A percentile compares a stretch with the other conserved stretches of the same genome.
Evolutionary conservation across 2,329 filamentous ascomycete species (phyloP).

Genomic region (Falciphora oryzae): DNA sequence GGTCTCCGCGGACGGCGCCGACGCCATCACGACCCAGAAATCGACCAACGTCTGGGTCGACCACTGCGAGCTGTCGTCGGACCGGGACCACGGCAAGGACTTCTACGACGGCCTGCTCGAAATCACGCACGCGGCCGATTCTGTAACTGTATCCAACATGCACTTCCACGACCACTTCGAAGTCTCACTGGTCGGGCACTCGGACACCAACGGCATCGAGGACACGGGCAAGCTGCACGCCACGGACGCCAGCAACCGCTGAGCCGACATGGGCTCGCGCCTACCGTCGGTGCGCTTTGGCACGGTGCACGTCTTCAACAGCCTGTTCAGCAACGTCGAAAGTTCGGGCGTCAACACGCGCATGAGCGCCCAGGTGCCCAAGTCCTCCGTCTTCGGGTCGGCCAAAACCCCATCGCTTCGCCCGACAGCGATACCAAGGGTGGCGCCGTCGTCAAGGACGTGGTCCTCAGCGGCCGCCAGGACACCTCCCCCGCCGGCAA

Average conservation of each 20-base stretch:
- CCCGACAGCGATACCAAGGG: constrained; percentile 27
- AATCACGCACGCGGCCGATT: constrained; percentile 57
- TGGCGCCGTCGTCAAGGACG: constrained; percentile 35
- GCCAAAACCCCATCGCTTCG: constrained; percentile 26
- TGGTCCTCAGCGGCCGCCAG: constrained; percentile 34
- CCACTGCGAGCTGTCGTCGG: constrained; percentile 59
- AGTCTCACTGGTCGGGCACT: constrained; percentile 54
- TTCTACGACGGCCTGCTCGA: constrained; percentile 65
- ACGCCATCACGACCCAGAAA: constrained; percentile 52
- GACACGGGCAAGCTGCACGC: constrained; percentile 57
- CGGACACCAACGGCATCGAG: constrained; percentile 49
- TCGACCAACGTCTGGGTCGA: constrained; percentile 61
- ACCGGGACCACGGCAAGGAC: constrained; percentile 57
- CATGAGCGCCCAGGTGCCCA: constrained; percentile 49
- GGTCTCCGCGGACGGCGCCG: constrained; percentile 49
- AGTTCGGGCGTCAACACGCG: constrained; percentile 48
- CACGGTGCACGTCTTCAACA: constrained; percentile 51
- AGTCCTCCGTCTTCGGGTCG: constrained; percentile 45
- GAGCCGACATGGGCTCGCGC: constrained; percentile 58
- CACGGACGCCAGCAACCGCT: constrained; percentile 64
- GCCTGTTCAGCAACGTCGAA: constrained; percentile 39
- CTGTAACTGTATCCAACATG: constrained; percentile 42
- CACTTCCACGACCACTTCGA: constrained; percentile 47
- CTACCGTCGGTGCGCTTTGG: constrained; percentile 60
- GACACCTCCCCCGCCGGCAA: constrained; percentile 45